Base-by-base conservation (phyloP, 352 stramenopile species). In the Globisporangium spiculum region DNA sequence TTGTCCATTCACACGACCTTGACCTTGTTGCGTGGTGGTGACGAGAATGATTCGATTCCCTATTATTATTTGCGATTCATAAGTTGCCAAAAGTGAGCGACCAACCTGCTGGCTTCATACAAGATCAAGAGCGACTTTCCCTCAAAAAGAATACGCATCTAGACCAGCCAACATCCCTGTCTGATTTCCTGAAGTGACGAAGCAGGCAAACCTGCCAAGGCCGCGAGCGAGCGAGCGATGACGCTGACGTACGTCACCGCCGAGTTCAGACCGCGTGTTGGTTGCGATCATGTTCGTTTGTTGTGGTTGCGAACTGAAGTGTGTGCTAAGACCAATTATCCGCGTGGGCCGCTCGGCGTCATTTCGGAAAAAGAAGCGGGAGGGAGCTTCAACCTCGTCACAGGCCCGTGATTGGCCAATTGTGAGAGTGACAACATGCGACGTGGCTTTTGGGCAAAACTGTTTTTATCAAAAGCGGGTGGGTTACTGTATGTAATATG, bases 301-400 rank as follows among this genome's bases (percentile, higher is more conserved):
- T n/a, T 26, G 54, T 44, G 14, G 26, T 1, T 30, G 26, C 5
- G 54, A 38, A 10, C 16, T 50, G 41, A 50, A 50, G 12, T 46
- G 38, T 27, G 56, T 38, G 56, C 27, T 46, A 59, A 66, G 50
- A 32, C 46, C 60, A 66, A 66, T 66, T 30, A 48, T 59, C 10
- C 30, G 60, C 7, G 6, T 22, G 30, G 9, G 1, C 30, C 8
- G 27, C 60, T 50, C 60, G 60, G 24, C 60, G 60, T 66, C 60
- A 66, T 66, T 58, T 66, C 27, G 10, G 10, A 12, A n/a, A 14
- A 38, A 5, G 36, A 12, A 4, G 9, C 0, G 22, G 0, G 16
- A 9, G 14, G 38, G 22, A 34, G 58, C 27, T 57, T 58, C 60
- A 66, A 66, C 27, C 44, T 58, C 41, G 41, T 55, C 18, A 55